Evolutionary conservation across 208 protist species (phyloP).

Genomic region (Acanthamoeba polyphaga): DNA sequence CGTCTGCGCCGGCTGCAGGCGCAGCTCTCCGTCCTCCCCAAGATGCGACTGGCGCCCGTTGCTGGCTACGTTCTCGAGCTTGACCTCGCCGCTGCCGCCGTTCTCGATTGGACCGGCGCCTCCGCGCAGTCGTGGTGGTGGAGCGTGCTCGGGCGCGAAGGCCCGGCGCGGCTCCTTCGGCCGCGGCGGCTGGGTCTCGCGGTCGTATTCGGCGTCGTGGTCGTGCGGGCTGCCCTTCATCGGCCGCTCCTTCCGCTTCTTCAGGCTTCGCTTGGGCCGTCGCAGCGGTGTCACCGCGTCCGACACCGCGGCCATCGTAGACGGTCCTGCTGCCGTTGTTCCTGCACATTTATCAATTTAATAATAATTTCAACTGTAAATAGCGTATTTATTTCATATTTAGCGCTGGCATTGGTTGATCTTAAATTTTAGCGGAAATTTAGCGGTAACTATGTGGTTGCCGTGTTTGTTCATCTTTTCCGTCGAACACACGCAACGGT

Average conservation of each 20-base stretch:
- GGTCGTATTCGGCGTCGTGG: not conserved
- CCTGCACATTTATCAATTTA: not conserved
- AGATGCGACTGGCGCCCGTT: too few relatives aligned
- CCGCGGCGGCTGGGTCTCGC: not conserved
- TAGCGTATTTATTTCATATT: not conserved
- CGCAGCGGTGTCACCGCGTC: slow-evolving; percentile 24
- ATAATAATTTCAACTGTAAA: not conserved
- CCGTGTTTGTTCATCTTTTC: too few relatives aligned
- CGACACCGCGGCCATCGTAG: not conserved
- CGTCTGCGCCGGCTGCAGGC: not conserved
- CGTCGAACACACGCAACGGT: not conserved
- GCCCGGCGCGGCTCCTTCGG: too few relatives aligned
- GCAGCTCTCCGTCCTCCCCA: not conserved
- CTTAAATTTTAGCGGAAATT: too few relatives aligned
- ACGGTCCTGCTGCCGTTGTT: not conserved
- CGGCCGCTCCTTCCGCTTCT: slow-evolving; percentile 7
- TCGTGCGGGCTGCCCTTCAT: not conserved
- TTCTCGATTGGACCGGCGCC: too few relatives aligned
- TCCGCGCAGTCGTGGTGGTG: too few relatives aligned
- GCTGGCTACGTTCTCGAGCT: too few relatives aligned
- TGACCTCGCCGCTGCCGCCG: too few relatives aligned
- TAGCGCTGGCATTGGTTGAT: too few relatives aligned
- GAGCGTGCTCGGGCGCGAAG: too few relatives aligned
- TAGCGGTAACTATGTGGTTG: too few relatives aligned
- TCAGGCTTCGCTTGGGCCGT: slow-evolving; percentile 1